These are phyloP conservation scores for Alternaria sp. DNA, from an alignment of 2,329 filamentous ascomycete species.

Conservation along the genomic window DNA sequence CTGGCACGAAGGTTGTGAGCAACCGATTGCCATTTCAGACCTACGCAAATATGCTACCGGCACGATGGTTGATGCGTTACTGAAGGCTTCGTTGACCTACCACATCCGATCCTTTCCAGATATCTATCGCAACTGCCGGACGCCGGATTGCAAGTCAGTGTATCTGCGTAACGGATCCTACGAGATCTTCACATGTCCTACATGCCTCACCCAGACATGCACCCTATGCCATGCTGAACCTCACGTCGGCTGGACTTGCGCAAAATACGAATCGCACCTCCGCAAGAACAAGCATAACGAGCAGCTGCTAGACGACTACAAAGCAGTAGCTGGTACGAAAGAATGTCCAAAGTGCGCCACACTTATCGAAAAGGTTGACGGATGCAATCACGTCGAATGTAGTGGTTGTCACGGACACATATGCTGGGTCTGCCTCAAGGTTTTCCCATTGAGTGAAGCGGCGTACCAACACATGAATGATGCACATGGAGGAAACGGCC, in stretches of 20 bases:
- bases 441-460: constrained; percentile 14
- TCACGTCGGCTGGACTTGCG: constrained; percentile 34
- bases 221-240: constrained; percentile 27
- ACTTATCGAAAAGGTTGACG: constrained; percentile 55
- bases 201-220: constrained; percentile 29
- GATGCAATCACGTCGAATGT: constrained; percentile 61
- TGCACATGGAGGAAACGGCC: constrained; percentile 14
- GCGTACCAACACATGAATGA: constrained; percentile 24
- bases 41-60: constrained; percentile 12
- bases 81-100: constrained; percentile 25
- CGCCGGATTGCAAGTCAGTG: constrained; percentile 30
- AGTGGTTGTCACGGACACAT: constrained; percentile 22
- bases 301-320: constrained; percentile 21
- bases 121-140: constrained; percentile 29
- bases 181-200: constrained; percentile 29
- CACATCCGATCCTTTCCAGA: constrained; percentile 23
- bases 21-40: constrained; percentile 15
- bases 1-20: constrained; percentile 15
- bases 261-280: constrained; percentile 18
- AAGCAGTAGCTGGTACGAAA: constrained; percentile 26
- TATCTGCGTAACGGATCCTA: constrained; percentile 16
- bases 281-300: constrained; percentile 26
- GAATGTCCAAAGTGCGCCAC: constrained; percentile 47
- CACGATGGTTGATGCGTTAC: constrained; percentile 12
- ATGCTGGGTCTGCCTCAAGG: constrained; percentile 30